phyloP scores from a whole-genome alignment of 345 rosid species.

The Hibiscus tridactylites region DNA sequence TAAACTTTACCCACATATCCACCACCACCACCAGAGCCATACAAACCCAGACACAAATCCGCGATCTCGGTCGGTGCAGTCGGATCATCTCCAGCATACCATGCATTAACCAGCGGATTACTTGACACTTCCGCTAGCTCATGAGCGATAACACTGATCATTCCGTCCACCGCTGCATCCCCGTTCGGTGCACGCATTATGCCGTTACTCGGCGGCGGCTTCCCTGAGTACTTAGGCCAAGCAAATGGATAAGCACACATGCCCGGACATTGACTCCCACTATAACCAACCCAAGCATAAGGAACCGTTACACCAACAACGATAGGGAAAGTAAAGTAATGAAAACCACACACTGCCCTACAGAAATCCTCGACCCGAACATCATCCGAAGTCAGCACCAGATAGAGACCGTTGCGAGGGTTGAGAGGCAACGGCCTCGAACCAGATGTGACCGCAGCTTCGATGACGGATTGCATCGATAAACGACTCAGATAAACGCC shows the following conservation, averaged over 20 bases:
- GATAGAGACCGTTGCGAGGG: slow-evolving; percentile 42
- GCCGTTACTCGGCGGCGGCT: slow-evolving; percentile 29
- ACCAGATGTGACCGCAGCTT: slow-evolving; percentile 24
- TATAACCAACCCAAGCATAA: slow-evolving; percentile 58
- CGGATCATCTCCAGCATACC: slow-evolving; percentile 62
- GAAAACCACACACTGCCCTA: slow-evolving; percentile 57
- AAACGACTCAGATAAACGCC: slow-evolving; percentile 42
- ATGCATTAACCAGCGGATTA: slow-evolving; percentile 52
- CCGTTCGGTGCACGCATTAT: slow-evolving; percentile 48
- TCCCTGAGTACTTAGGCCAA: slow-evolving; percentile 36
- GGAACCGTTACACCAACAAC: slow-evolving; percentile 46
- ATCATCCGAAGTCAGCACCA: slow-evolving; percentile 42
- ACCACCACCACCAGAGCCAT: slow-evolving; percentile 53
- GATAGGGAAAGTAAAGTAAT: slow-evolving; percentile 54
- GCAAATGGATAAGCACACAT: slow-evolving; percentile 59
- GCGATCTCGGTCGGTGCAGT: slow-evolving; percentile 52
- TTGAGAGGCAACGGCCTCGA: slow-evolving; percentile 34
- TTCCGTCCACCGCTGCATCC: slow-evolving; percentile 52
- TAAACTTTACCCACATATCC: slow-evolving; percentile 52
- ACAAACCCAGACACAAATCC: slow-evolving; percentile 51
- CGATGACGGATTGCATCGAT: slow-evolving; percentile 45
- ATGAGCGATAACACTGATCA: slow-evolving; percentile 56
- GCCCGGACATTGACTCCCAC: slow-evolving; percentile 50
- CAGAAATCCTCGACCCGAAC: slow-evolving; percentile 65
- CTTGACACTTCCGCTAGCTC: slow-evolving; percentile 57